phyloP scores from a whole-genome alignment of 1,139 yeast species.

The Yamadazyma dushanensis region DNA sequence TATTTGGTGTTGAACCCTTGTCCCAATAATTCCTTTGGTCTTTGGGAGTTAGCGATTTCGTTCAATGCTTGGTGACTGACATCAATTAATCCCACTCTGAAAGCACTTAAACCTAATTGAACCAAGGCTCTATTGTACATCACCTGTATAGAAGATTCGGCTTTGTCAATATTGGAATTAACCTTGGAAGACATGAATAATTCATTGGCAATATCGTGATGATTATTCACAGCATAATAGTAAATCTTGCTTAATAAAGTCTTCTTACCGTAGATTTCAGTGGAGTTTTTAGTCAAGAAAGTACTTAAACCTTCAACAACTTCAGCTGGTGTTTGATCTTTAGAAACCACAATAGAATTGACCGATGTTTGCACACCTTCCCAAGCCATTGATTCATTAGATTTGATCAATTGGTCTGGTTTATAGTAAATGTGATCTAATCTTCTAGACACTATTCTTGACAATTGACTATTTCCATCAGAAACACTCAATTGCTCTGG shows the following conservation, averaged over 20 bases:
- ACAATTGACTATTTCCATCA: conserved; percentile 56
- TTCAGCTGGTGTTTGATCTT: conserved; percentile 33
- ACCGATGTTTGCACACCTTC: conserved; percentile 28
- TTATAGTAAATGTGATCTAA: conserved; percentile 93
- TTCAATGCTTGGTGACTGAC: conserved; percentile 88
- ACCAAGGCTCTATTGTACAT: conserved; percentile 93
- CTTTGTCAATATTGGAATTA: conserved; percentile 76
- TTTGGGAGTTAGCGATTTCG: conserved; percentile 84
- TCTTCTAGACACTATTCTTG: conserved; percentile 81
- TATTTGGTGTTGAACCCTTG: conserved; percentile 81
- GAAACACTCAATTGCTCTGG: conserved; percentile 36
- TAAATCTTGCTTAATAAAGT: conserved; percentile 86
- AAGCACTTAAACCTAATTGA: conserved; percentile 94
- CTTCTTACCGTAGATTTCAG: conserved; percentile 70
- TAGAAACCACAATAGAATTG: conserved; percentile 36
- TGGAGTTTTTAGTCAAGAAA: conserved; percentile 64
- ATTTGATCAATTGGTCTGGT: conserved; percentile 70
- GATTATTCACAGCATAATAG: conserved; percentile 86
- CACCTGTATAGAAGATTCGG: conserved; percentile 86
- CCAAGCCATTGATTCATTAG: conserved; percentile 78
- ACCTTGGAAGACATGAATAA: conserved; percentile 83
- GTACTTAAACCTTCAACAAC: conserved; percentile 67
- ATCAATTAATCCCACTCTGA: conserved; percentile 81
- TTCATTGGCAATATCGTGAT: conserved; percentile 82
- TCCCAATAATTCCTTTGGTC: conserved; percentile 90